Evolutionary conservation across 441 rosid genomes (phyloP), one percentile per base, ranked within the genome.

Genomic region (Daphne laureola): DNA sequence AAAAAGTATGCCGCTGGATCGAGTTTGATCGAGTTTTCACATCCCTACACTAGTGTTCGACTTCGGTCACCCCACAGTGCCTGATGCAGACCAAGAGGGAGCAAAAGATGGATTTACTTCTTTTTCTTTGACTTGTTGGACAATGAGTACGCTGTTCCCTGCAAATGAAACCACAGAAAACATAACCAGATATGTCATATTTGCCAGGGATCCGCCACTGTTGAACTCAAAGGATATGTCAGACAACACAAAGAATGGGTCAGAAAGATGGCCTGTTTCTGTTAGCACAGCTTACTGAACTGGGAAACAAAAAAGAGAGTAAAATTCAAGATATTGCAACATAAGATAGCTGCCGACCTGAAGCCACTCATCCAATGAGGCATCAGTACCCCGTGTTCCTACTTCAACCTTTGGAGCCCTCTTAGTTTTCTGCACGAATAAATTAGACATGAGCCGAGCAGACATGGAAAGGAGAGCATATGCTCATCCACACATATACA

Each of bases 351-450:
- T n/a, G n/a, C n/a, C 8, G 25, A 94, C 99, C 95, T 90, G 82
- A 55, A 94, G 95, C 99, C 99, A 94, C 64, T 94, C 99, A 26
- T 90, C 97, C 63, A 82, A 56, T 12, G 95, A 87, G 45, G 83
- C 84, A 61, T 94, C 95, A 4, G 78, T 79, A 61, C 90, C 66
- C 61, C 79, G 76, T 48, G 99, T 90, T 71, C 99, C 99, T 46
- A 86, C 88, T 80, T 94, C 97, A 67, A 94, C 95, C 83, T 87
- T 90, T 3, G 93, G 77, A n/a, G 79, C 72, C 78, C 82, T 81
- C 83, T 84, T 94, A 44, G 89, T 79, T 87, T 90, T 94, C 97
- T 94, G 52, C 11, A 41, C 8, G 56, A 58, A 67, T 18, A 52
- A 55, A 65, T 15, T 26, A 79, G 48, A 53, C 36, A 43, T 35